These are phyloP conservation scores for Cladosporium sp. DNA, from an alignment of 2,329 filamentous ascomycete genomes.

Conservation along the genomic window DNA sequence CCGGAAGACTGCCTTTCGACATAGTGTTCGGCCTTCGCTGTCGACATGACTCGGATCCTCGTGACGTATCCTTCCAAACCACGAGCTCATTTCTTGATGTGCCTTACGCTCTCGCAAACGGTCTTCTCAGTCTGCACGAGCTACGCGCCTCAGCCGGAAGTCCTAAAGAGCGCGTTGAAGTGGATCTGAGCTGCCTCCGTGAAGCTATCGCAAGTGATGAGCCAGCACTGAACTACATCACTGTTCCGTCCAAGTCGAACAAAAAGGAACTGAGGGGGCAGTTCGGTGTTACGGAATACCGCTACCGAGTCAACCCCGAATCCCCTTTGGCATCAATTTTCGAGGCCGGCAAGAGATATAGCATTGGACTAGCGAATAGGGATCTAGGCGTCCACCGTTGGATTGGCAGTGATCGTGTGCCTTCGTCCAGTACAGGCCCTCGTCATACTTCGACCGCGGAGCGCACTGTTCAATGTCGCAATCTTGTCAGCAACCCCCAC, in stretches of 20 bases:
- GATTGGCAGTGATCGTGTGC: slow-evolving; percentile 8
- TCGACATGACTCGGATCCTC: slow-evolving; percentile 21
- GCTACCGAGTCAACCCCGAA: slow-evolving; percentile 19
- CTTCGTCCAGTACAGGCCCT: neutral
- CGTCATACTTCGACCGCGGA: neutral
- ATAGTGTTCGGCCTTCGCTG: slow-evolving; percentile 25
- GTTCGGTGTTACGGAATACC: slow-evolving; percentile 15
- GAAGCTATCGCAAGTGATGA: neutral
- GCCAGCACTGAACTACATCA: neutral
- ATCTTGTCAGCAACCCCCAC: slow-evolving; percentile 22
- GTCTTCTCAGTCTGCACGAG: slow-evolving; percentile 21
- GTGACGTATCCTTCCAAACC: slow-evolving; percentile 21
- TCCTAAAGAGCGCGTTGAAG: neutral
- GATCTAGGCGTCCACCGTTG: slow-evolving; percentile 21
- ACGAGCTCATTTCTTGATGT: slow-evolving; percentile 22
- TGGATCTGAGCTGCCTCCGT: neutral
- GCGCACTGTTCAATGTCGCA: slow-evolving; percentile 2
- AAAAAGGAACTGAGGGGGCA: neutral
- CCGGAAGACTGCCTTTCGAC: slow-evolving; percentile 24
- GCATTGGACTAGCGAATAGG: slow-evolving; percentile 18
- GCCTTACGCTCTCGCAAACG: slow-evolving; percentile 23
- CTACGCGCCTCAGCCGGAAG: neutral
- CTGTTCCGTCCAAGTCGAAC: neutral
- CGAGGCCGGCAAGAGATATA: slow-evolving; percentile 22
- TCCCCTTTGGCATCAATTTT: slow-evolving; percentile 21